Percentiles rank a stretch among this genome's conserved stretches.
These are phyloP conservation scores for Theileria orientalis DNA, from an alignment of 169 alveolate genomes.

Conservation along the genomic window DNA sequence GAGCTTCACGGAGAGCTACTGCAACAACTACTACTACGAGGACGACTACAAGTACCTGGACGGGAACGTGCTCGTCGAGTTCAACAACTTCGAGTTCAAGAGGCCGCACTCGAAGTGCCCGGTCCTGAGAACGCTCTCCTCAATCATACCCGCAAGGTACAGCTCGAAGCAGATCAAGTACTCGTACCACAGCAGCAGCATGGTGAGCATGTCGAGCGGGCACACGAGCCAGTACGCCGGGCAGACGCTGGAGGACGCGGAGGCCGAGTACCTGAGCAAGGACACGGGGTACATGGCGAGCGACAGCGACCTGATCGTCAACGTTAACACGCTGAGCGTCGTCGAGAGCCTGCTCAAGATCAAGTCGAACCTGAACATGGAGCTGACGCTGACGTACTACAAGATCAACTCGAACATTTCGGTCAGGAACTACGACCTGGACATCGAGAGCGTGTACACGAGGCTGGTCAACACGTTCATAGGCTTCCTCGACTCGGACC, in stretches of 20 bases:
- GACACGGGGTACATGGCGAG: not conserved
- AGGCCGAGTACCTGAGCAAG: not conserved
- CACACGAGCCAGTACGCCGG: not conserved
- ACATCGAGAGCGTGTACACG: constrained; percentile 4
- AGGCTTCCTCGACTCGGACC: constrained; percentile 9
- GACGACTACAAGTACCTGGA: constrained; percentile 17
- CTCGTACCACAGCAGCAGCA: not conserved
- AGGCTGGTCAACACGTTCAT: constrained; percentile 8
- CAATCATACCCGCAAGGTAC: not conserved
- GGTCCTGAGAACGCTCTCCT: not conserved
- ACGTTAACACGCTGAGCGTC: constrained; percentile 9
- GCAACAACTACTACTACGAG: constrained; percentile 7
- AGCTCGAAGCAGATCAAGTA: not conserved
- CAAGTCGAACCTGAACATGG: constrained; percentile 7
- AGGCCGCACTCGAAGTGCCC: not conserved
- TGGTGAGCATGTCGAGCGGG: not conserved
- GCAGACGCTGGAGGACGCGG: not conserved
- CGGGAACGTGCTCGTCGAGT: constrained; percentile 14
- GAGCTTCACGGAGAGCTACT: constrained; percentile 1
- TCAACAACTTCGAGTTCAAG: constrained; percentile 6
- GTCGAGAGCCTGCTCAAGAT: constrained; percentile 6
- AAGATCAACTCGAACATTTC: constrained; percentile 5
- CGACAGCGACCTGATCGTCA: not conserved
- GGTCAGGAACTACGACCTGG: not conserved
- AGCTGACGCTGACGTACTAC: constrained; percentile 2